phyloP scores from a whole-genome alignment of 1,284 basidiomycete genomes.

The Grifola frondosa region DNA sequence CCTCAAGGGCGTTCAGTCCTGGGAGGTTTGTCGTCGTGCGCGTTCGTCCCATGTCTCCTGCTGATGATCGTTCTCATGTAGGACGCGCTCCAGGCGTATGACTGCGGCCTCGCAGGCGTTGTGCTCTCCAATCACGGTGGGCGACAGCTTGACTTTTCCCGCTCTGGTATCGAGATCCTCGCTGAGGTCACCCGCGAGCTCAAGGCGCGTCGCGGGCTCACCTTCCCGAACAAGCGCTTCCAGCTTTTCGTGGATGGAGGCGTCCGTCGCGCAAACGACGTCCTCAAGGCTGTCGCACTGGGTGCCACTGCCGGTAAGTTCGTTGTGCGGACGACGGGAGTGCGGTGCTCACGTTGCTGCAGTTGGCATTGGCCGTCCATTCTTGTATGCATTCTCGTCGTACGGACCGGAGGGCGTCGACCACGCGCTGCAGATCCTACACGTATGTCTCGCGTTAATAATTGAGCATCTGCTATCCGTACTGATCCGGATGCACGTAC shows the following conservation, averaged over 20 bases:
- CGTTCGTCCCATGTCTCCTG: neutral
- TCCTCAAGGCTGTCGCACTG: constrained; percentile 88
- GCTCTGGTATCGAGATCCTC: constrained; percentile 88
- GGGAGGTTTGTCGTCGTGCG: constrained; percentile 60
- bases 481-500: constrained; percentile 17
- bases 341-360: constrained; percentile 7
- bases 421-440: constrained; percentile 74
- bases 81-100: constrained; percentile 89
- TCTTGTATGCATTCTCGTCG: constrained; percentile 86
- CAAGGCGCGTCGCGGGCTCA: constrained; percentile 56
- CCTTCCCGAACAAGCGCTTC: constrained; percentile 72
- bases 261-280: constrained; percentile 85
- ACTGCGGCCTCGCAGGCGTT: constrained; percentile 78
- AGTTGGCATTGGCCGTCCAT: constrained; percentile 82
- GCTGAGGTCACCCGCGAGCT: constrained; percentile 84
- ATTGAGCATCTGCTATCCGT: neutral
- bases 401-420: constrained; percentile 86
- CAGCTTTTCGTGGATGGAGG: constrained; percentile 93
- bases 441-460: constrained; percentile 44
- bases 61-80: constrained; percentile 22
- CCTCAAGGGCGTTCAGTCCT: constrained; percentile 90
- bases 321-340: no score
- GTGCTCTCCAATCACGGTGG: constrained; percentile 94
- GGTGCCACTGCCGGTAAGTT: constrained; percentile 82
- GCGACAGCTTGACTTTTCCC: constrained; percentile 88